phyloP scores from a whole-genome alignment of 306 rosid species.

The Canavalia ensiformis region DNA sequence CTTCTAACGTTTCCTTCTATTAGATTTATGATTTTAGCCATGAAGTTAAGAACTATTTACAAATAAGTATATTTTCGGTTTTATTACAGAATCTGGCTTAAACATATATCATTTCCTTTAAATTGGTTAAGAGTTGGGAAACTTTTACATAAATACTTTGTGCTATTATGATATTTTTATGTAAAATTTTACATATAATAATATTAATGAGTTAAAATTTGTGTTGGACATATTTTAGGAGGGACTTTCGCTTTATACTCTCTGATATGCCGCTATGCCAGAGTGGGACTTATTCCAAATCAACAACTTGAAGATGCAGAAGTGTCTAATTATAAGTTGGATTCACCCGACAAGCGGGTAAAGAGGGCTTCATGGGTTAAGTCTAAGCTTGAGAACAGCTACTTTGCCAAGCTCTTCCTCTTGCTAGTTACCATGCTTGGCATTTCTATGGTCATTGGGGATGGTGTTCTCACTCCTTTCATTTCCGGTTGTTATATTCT shows the following conservation, averaged over 20 bases:
- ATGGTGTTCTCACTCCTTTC: constrained; percentile 83
- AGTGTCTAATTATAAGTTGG: constrained; percentile 67
- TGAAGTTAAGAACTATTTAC: no score
- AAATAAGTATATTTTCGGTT: no score
- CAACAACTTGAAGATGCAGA: constrained; percentile 68
- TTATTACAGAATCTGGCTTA: no score
- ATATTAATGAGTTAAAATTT: not conserved
- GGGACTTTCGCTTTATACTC: constrained; percentile 86
- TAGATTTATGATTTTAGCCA: no score
- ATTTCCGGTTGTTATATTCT: constrained; percentile 61
- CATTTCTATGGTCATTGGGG: constrained; percentile 87
- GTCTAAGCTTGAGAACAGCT: constrained; percentile 59
- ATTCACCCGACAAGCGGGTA: constrained; percentile 46
- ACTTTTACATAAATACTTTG: no score
- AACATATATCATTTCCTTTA: no score
- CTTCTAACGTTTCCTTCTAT: not conserved
- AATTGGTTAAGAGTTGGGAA: no score
- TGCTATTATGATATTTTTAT: no score
- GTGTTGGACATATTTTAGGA: constrained; percentile 49
- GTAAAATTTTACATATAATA: not conserved
- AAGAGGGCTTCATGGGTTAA: constrained; percentile 66
- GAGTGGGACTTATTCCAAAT: constrained; percentile 66
- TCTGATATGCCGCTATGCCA: constrained; percentile 71
- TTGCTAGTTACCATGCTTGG: constrained; percentile 79
- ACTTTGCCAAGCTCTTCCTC: constrained; percentile 56